Evolutionary conservation across 768 basidiomycete genomes (phyloP), one percentile per base, ranked within the genome.

Genomic region (Suillus bovinus): DNA sequence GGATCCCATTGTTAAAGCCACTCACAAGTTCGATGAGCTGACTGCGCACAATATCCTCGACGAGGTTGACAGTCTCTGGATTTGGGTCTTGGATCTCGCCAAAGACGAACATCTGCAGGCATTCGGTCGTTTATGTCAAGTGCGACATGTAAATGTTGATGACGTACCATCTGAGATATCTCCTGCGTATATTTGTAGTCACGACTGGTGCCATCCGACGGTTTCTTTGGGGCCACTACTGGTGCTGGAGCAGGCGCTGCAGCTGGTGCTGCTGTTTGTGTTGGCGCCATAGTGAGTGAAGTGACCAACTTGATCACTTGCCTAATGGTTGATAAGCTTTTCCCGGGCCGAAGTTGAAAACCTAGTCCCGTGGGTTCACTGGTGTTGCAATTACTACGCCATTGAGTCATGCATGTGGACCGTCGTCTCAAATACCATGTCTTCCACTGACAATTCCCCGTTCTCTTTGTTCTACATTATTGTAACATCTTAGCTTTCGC

Each of bases 51-150:
- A 96, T 93, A 71, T 99, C 95, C 74, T 98, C 95, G n/a, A 99
- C 92, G 36, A 95, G 84, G 69, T 92, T 92, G 16, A 95, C 91
- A 0, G 96, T 94, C 60, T 94, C 94, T 16, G 82, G 81, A 60
- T 88, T 85, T 2, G 95, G 93, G 62, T 96, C 94, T 71, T 94
- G 91, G 4, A 96, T 91, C 77, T 96, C 94, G 10, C 94, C 94
- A 74, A 97, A 96, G 49, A 97, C 96, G 71, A 96, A 97, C 93
- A 97, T 94, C 93, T 94, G 64, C 33, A 5, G 39, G 17, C 6
- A 20, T 55, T 55, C 27, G 17, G 17, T 29, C 17, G 24, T 11
- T 27, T 11, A 39, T 39, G 17, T 22, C 7, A 14, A 56, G 24
- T 29, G 36, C 38, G 17, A 1, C 17, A 39, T 29, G 17, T 17